Conservation (phyloP, 2,329 filamentous ascomycete species). For the Pezicula carpinea region DNA sequence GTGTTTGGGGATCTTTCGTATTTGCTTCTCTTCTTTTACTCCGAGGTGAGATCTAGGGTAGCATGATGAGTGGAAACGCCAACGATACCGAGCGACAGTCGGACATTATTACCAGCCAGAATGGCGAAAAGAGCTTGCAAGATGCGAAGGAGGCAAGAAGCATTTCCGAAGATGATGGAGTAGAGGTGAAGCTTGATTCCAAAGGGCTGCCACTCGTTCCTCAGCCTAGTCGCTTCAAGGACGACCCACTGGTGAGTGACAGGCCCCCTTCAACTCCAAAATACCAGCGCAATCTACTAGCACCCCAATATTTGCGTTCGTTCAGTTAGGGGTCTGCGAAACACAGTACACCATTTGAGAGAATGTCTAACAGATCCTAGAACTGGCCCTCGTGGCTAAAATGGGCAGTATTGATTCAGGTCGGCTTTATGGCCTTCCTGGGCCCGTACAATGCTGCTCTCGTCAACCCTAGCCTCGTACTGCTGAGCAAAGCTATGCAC, state of each 20-base stretch:
- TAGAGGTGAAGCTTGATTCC: constrained; percentile 14
- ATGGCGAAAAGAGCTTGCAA: too few species aligned
- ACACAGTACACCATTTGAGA: not conserved
- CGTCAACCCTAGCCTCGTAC: constrained; percentile 25
- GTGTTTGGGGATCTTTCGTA: too few species aligned
- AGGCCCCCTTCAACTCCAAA: not conserved
- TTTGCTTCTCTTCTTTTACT: too few species aligned
- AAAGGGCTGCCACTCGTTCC: constrained; percentile 24
- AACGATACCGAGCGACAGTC: too few species aligned
- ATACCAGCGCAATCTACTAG: not conserved
- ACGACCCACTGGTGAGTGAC: constrained; percentile 25
- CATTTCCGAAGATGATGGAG: too few species aligned
- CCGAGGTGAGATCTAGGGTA: too few species aligned
- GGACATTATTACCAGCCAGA: too few species aligned
- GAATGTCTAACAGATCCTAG: constrained; percentile 10
- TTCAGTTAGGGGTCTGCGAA: too few species aligned
- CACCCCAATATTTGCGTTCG: not conserved
- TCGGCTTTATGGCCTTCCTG: constrained; percentile 27
- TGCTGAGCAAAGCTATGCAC: constrained; percentile 19
- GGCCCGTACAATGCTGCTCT: constrained; percentile 26
- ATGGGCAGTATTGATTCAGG: constrained; percentile 27
- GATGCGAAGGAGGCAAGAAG: too few species aligned
- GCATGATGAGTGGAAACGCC: too few species aligned
- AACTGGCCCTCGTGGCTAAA: constrained; percentile 28
- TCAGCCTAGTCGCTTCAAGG: constrained; percentile 26